Base-by-base conservation (phyloP, 257 asterid species). In the Asclepias syriaca region DNA sequence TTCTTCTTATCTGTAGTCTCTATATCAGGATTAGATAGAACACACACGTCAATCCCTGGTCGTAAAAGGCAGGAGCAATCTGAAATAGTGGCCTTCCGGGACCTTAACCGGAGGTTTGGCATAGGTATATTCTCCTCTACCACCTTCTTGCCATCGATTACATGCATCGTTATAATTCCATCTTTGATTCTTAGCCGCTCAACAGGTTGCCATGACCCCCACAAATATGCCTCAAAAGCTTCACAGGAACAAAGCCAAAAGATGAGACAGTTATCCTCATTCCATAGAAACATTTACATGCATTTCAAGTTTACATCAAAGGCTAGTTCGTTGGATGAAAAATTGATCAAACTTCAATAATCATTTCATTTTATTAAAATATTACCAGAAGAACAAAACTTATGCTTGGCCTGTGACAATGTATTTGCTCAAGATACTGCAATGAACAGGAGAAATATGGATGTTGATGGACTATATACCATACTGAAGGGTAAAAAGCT, bases 211-310 rank as follows among this genome's bases (percentile, higher is more conserved):
- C 99, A 95, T 14, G 95, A 83, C 50, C 80, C 92, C 43, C 74
- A 57, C 85, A 89, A 78, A 55, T 84, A 91, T 18, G 90, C 88
- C 90, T 95, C 99, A 75, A 95, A 95, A 77, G 97, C 99, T 95
- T 56, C 70, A 80, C 72, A 75, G n/a, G 32, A 68, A 55, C 66
- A 71, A 74, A 39, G 43, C 60, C 19, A 46, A 40, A 79, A 64
- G 57, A 22, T 37, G 65, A 67, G 15, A 67, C 24, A 67, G 1
- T 19, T 64, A 37, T 64, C 37, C 68, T 64, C 49, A 64, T 64
- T 61, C 67, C 12, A 34, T 34, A 7, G 24, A 34, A 29, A 34
- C 6, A 14, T 34, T 34, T 48, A 34, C 8, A 34, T 7, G 9
- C 0, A 34, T 34, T 15, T 18, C 34, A 37, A 34, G 37, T 63